Percentiles rank a stretch among this genome's conserved stretches.
These are phyloP conservation scores for Wickerhamiella occidentalis DNA, from an alignment of 805 yeast genomes.

Conservation along the genomic window DNA sequence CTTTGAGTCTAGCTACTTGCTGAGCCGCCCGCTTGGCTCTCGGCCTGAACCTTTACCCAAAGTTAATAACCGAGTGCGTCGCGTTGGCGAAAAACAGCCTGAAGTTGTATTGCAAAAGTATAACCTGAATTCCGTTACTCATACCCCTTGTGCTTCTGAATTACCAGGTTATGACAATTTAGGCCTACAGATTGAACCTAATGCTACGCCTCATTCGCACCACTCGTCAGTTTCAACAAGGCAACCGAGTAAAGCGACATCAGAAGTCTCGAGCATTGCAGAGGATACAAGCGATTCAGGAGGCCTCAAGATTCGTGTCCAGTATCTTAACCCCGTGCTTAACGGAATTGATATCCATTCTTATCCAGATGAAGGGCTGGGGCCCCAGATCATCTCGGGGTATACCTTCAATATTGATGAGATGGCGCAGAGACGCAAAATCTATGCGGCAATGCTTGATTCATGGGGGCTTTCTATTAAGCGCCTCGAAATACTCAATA, in stretches of 20 bases:
- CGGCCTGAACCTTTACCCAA: neutral
- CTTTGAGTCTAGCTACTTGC: neutral
- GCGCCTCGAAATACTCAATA: constrained; percentile 61
- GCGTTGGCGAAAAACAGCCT: neutral
- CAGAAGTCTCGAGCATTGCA: constrained; percentile 1
- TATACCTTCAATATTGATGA: neutral
- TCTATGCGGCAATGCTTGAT: constrained; percentile 66
- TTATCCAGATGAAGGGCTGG: neutral
- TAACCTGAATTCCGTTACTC: neutral
- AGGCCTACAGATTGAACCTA: neutral
- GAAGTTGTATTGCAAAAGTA: neutral
- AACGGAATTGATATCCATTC: neutral
- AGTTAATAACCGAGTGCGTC: neutral
- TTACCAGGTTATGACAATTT: neutral
- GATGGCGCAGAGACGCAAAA: constrained; percentile 32
- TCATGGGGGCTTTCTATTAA: constrained; percentile 78
- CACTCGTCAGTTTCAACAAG: neutral
- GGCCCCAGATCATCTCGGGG: neutral
- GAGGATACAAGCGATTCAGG: neutral
- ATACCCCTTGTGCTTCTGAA: neutral
- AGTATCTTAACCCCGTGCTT: neutral
- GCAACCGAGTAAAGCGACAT: neutral
- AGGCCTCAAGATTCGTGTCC: neutral
- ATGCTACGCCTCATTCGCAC: neutral
- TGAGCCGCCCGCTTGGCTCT: neutral